Conservation (phyloP, 164 flowering plant species). For the Vitis labrusca region DNA sequence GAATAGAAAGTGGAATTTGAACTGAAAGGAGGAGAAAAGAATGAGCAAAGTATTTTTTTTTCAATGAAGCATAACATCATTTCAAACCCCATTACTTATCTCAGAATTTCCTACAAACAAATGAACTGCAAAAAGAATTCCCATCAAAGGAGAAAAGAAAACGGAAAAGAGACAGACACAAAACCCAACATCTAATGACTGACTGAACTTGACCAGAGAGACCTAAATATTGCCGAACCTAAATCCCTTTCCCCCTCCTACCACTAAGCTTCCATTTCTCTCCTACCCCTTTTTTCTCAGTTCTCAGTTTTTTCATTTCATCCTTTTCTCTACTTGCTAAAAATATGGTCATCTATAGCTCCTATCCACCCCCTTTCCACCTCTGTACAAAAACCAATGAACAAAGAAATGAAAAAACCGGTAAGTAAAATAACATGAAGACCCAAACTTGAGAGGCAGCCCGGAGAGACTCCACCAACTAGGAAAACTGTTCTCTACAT, state of each 20-base stretch:
- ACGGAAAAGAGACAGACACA: constrained; percentile 17
- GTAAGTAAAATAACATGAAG: constrained; percentile 1
- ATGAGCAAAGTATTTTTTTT: neutral
- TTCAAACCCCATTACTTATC: constrained; percentile 24
- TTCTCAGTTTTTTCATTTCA: constrained; percentile 3
- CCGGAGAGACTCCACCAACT: constrained; percentile 2
- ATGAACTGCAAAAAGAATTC: constrained; percentile 73
- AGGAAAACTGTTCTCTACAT: constrained; percentile 3
- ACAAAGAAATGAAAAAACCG: constrained; percentile 33
- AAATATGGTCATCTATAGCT: constrained; percentile 36
- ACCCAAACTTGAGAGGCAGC: neutral
- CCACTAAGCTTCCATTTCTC: constrained; percentile 11
- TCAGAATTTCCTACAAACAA: constrained; percentile 42
- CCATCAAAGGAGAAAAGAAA: constrained; percentile 23
- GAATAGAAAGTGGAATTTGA: neutral
- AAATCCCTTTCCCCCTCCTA: neutral
- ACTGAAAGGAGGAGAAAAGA: neutral
- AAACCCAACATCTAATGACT: constrained; percentile 22
- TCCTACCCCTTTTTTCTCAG: constrained; percentile 7
- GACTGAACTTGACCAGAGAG: too few relatives aligned
- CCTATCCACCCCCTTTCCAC: constrained; percentile 29
- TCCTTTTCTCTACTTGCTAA: constrained; percentile 21
- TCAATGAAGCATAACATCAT: constrained; percentile 9
- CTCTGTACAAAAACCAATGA: constrained; percentile 61
- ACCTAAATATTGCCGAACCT: neutral